phyloP scores from a whole-genome alignment of 805 yeast genomes.

The Candida ponderosae region DNA sequence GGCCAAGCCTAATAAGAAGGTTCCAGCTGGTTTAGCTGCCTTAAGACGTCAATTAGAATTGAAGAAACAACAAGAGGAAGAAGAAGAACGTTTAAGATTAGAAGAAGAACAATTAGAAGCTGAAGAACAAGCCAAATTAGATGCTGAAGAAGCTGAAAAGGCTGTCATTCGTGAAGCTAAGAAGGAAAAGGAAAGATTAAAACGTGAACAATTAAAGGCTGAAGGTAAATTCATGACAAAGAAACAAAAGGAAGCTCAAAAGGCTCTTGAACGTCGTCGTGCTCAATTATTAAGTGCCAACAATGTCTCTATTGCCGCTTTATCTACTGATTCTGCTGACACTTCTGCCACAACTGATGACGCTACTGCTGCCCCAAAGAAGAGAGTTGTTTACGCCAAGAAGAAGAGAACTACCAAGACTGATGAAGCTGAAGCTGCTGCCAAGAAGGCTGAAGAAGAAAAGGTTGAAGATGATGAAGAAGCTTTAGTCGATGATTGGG shows the following conservation, averaged over 20 bases:
- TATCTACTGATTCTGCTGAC: constrained; percentile 29
- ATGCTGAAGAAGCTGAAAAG: constrained; percentile 34
- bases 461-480: constrained; percentile 26
- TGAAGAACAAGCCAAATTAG: constrained; percentile 44
- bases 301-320: constrained; percentile 67
- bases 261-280: constrained; percentile 79
- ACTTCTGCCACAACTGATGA: constrained; percentile 20
- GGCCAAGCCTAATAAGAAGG: constrained; percentile 64
- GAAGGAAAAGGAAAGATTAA: constrained; percentile 81
- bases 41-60: constrained; percentile 83
- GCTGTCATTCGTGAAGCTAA: constrained; percentile 56
- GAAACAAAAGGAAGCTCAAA: constrained; percentile 92
- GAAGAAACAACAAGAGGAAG: constrained; percentile 83
- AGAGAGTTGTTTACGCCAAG: constrained; percentile 63
- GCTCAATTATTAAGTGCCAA: constrained; percentile 73
- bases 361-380: constrained; percentile 28
- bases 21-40: constrained; percentile 88
- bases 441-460: constrained; percentile 20
- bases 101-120: constrained; percentile 51
- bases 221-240: constrained; percentile 93
- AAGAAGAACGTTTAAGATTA: constrained; percentile 63
- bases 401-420: constrained; percentile 48
- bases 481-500: constrained; percentile 81
- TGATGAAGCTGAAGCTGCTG: constrained; percentile 14
- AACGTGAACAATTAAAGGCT: constrained; percentile 87